Percentiles rank a stretch among this genome's conserved stretches.
phyloP scores from a whole-genome alignment of 2,329 filamentous ascomycete genomes.

The Ascochyta clinopodiicola region DNA sequence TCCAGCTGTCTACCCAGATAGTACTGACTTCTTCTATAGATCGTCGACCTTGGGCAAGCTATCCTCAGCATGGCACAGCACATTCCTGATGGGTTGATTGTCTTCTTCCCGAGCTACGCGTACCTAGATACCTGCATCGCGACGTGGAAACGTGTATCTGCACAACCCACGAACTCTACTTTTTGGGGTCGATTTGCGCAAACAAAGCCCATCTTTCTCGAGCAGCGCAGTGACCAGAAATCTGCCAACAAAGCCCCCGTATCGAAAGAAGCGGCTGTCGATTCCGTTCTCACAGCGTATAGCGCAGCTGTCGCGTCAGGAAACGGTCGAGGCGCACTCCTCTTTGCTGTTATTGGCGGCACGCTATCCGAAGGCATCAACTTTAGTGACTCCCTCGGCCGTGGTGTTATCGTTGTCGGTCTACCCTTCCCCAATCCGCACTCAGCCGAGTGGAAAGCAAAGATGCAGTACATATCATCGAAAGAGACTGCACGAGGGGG shows the following conservation, averaged over 20 bases:
- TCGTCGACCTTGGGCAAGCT: conserved; percentile 75
- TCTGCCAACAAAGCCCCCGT: conserved; percentile 64
- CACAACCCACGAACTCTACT: conserved; percentile 5
- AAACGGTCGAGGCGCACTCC: conserved; percentile 70
- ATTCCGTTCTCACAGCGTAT: conserved; percentile 78
- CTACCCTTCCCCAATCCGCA: conserved; percentile 91
- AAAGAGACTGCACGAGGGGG: conserved; percentile 52
- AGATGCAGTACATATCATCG: conserved; percentile 82
- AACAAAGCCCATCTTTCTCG: conserved; percentile 62
- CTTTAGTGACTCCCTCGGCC: conserved; percentile 88
- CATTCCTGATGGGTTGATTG: conserved; percentile 87
- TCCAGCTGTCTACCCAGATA: background rate
- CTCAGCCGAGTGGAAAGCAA: conserved; percentile 90
- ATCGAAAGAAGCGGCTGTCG: conserved; percentile 60
- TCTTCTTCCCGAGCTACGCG: conserved; percentile 95
- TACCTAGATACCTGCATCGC: conserved; percentile 76
- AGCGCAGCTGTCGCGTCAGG: conserved; percentile 64
- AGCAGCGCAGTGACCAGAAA: conserved; percentile 40
- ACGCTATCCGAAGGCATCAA: conserved; percentile 98
- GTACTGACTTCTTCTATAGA: conserved; percentile 43
- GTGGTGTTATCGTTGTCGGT: conserved; percentile 89
- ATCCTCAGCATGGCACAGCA: conserved; percentile 73
- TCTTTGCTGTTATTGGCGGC: conserved; percentile 90
- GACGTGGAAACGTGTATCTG: conserved; percentile 48
- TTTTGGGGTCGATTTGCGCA: conserved; percentile 64